These are phyloP conservation scores for Sanghuangporus sanghuang DNA, from an alignment of 1,284 basidiomycete genomes.

Conservation along the genomic window DNA sequence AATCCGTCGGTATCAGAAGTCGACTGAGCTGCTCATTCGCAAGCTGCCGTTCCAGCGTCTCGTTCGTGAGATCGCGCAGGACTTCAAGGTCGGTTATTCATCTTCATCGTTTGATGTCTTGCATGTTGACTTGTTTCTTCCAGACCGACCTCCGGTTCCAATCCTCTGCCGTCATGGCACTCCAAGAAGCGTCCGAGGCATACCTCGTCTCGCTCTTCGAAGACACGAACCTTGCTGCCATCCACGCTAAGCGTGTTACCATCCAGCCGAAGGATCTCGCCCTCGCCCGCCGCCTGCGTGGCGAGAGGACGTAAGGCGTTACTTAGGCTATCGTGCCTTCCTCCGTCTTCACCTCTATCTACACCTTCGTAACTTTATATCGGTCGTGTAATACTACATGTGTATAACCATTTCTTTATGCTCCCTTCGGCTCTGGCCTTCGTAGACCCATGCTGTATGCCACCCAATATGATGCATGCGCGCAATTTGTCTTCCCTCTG, in stretches of 20 bases:
- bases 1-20: constrained; percentile 82
- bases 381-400: constrained; percentile 9
- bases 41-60: constrained; percentile 78
- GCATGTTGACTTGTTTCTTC: constrained; percentile 23
- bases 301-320: constrained; percentile 31
- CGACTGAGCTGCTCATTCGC: constrained; percentile 73
- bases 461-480: constrained; percentile 8
- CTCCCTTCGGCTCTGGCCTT: background rate
- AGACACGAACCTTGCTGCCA: constrained; percentile 67
- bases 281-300: constrained; percentile 54
- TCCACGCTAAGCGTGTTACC: constrained; percentile 72
- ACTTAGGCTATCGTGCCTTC: background rate
- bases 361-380: constrained; percentile 1
- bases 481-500: background rate
- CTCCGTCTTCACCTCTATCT: background rate
- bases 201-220: constrained; percentile 80
- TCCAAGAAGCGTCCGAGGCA: constrained; percentile 74
- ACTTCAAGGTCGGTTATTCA: constrained; percentile 37
- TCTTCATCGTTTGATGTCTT: background rate
- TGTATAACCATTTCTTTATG: constrained; percentile 3
- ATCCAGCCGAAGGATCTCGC: constrained; percentile 73
- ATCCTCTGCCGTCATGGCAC: constrained; percentile 68
- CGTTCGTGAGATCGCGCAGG: constrained; percentile 52
- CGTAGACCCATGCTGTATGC: background rate
- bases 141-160: constrained; percentile 77